phyloP scores from a whole-genome alignment of 192 early-diverging fungal species.

The Spizellomyces sp. region DNA sequence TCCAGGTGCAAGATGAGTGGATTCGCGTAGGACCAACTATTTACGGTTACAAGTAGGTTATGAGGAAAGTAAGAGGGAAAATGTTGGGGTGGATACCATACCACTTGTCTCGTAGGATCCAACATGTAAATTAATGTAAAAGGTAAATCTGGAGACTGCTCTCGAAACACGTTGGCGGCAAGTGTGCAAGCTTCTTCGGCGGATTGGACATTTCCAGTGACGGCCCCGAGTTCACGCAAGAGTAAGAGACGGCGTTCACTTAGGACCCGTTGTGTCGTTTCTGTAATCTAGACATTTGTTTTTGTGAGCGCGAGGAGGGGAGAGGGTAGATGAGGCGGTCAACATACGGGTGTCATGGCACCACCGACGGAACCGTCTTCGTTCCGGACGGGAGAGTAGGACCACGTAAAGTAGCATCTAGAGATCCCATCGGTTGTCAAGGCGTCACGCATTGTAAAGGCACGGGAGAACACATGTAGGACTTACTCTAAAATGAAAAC shows the following conservation, averaged over 20 bases:
- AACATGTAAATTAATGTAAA: conserved; percentile 17
- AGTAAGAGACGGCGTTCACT: conserved; percentile 16
- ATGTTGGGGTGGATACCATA: too few species aligned
- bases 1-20: too few species aligned
- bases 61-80: too few species aligned
- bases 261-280: conserved; percentile 6
- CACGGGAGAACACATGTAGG: too few species aligned
- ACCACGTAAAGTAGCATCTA: conserved; percentile 12
- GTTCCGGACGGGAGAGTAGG: conserved; percentile 11
- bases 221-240: conserved; percentile 17
- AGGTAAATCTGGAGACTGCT: conserved; percentile 15
- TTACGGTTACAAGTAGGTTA: too few species aligned
- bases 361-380: not conserved
- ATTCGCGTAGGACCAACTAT: too few species aligned
- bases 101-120: too few species aligned
- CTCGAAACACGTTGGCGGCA: conserved; percentile 4
- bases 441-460: too few species aligned
- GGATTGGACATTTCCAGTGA: conserved; percentile 7
- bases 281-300: not conserved
- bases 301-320: not conserved
- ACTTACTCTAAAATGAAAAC: too few species aligned
- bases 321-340: not conserved
- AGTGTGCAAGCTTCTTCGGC: conserved; percentile 13
- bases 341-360: too few species aligned
- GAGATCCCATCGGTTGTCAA: too few species aligned